Percentiles rank a stretch among this genome's conserved stretches.
phyloP scores from a whole-genome alignment of 768 basidiomycete genomes.

The Rossbeevera mucosa region DNA sequence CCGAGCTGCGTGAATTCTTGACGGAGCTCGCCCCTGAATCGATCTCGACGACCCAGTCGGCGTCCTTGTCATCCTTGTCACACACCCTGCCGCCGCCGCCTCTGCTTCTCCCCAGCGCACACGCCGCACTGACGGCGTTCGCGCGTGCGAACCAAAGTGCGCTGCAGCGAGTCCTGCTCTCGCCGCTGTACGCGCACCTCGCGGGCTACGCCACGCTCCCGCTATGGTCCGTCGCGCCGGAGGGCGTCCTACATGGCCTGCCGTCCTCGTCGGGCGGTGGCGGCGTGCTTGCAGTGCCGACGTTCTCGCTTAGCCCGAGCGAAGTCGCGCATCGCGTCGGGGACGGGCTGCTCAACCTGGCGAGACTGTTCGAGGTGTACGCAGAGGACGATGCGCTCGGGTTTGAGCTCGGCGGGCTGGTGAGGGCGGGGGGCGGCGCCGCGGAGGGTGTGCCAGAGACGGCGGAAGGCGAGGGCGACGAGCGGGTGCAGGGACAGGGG shows the following conservation, averaged over 20 bases:
- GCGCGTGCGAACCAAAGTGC: conserved; percentile 71
- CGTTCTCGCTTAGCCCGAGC: conserved; percentile 89
- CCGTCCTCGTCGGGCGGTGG: neutral
- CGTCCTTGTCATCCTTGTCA: neutral
- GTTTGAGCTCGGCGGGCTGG: conserved; percentile 82
- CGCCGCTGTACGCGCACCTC: conserved; percentile 74
- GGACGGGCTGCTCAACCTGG: conserved; percentile 92
- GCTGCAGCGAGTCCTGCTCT: conserved; percentile 78
- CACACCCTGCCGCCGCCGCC: conserved; percentile 7
- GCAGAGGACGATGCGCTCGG: conserved; percentile 86
- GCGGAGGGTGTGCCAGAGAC: conserved; percentile 42
- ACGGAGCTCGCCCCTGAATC: conserved; percentile 14
- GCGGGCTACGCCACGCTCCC: conserved; percentile 62
- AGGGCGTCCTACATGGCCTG: conserved; percentile 25
- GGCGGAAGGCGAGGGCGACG: neutral
- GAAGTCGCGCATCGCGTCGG: conserved; percentile 84
- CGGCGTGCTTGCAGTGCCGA: conserved; percentile 56
- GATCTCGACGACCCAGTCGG: conserved; percentile 3
- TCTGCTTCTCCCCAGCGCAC: conserved; percentile 53
- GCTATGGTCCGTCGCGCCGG: conserved; percentile 53
- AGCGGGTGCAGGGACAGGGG: conserved; percentile 22
- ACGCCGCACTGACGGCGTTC: conserved; percentile 54
- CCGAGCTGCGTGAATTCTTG: conserved; percentile 51
- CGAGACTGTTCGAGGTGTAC: conserved; percentile 90
- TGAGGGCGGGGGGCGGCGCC: conserved; percentile 82